Base-by-base conservation (phyloP, 805 yeast genomes). In the Lipomyces anomalus region DNA sequence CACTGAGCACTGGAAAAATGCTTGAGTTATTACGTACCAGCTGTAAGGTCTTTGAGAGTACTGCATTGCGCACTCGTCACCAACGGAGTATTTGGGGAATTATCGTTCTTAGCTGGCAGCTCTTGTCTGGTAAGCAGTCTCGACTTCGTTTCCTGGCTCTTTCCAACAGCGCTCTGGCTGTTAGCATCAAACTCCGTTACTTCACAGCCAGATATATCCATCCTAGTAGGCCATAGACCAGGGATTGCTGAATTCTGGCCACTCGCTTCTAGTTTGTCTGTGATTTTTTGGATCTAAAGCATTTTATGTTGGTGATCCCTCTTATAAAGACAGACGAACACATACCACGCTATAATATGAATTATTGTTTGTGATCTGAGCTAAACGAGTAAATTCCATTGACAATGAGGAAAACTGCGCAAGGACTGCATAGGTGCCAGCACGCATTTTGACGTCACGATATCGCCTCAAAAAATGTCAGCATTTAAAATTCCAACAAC, bases 201-300 rank as follows among this genome's bases (percentile, higher is more conserved):
- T 24, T 61, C 57, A 52, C 82, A 78, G 5, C 81, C 80, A 11
- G 80, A 72, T 3, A 72, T 65, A 56, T 78, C 82, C 9, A 77
- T 52, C 3, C 53, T 47, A 29, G 63, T 61, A 2, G 80, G 73
- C 44, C 72, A 66, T 22, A 78, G 54, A 4, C 75, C 72, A 2
- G 70, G 68, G 9, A 76, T 49, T 4, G 58, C 61, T 54, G 50
- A 66, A 57, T 38, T 53, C 18, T 51, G 58, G 1, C 57, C 50
- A 9, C 71, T 66, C 3, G 62, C 62, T 21, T 66, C 59, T 17
- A 75, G 52, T 22, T 59, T 63, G 22, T 68, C 59, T 3, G 72
- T 72, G 17, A 76, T 63, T 33, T 74, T 66, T 22, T 71, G 71
- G 13, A 50, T 48, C 7, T n/a, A 9, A 13, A 6, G 17, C 6